Base-by-base conservation (phyloP, 371 early-diverging fungal genomes). In the Entomophthora muscae region DNA sequence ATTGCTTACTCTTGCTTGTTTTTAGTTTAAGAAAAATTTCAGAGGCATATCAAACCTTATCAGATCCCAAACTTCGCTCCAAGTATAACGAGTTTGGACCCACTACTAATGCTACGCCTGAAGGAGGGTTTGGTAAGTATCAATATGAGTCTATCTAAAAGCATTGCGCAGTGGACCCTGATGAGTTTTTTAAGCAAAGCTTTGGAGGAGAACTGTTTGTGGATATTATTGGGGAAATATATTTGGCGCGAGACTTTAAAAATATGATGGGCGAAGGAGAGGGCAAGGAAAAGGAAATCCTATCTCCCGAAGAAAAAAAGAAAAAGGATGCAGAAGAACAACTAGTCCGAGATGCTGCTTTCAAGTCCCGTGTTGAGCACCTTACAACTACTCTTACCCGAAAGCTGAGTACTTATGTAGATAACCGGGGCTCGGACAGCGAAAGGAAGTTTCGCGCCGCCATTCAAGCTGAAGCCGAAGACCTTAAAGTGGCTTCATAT, bases 151-250 rank as follows among this genome's bases (percentile, higher is more conserved):
- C 23, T 32, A 27, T 10, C 12, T 61, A 55, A 31, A 29, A 17
- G 0, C 17, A 53, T 22, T 51, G 33, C 5, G 32, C 70, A 81
- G 78, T 87, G 56, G 92, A 96, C 66, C 93, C 97, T 2, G 83
- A 86, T 63, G 86, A 84, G 56, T 94, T 97, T 78, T 97, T 97
- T 76, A 83, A 82, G 66, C 86, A 89, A 73, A 84, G 89, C 63
- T 97, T 97, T 80, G 93, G 94, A 61, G 95, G 95, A 28, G 95
- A 93, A 69, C 82, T 84, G 61, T 97, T 97, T 75, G 82, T 82
- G 21, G 88, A 90, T 71, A 83, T 93, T 67, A 93, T 97, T 73
- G 97, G 97, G 26, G 95, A 95, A 69, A 91, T 97, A 32, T 89
- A 89, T n/a, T 90, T 97, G 63, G 91, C 91, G 27, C 75, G 80